Evolutionary conservation across 2,329 filamentous ascomycete species (phyloP), one percentile per base, ranked within the genome.

Genomic region (Thermomyces lanuginosus): DNA sequence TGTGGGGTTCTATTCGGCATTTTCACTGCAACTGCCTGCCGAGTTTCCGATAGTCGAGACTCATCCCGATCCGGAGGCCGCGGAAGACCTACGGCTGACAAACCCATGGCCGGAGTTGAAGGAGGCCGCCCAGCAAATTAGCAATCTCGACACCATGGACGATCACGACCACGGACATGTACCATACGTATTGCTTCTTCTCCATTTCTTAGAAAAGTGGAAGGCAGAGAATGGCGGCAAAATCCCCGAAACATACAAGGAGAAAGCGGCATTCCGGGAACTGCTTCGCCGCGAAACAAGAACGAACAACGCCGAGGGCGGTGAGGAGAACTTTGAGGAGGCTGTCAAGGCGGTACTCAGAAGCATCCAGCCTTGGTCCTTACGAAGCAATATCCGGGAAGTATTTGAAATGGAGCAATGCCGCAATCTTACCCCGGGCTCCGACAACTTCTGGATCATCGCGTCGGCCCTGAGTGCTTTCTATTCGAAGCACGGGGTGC

Each of bases 251-350:
- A 75, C 63, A 2, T 93, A 91, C 55, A 72, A 76, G 36, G 82
- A 95, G 36, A 98, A 98, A 60, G 74, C 64, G 5, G 73, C 73
- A 8, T 95, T 98, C 48, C 67, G 79, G 30, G 67, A 73, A 15
- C 54, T 75, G 8, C 70, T 98, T 1, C 61, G 71, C 7, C 61
- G 63, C 4, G 71, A 67, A 2, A 69, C 76, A 40, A 70, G 83
- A 40, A 78, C 61, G 26, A 60, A 76, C 39, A 91, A 72, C 31
- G 52, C 81, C 0, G 83, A 92, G 49, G 84, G 83, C 23, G 80
- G 78, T 30, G 89, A 98, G 47, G 89, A 98, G 57, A 98, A 98
- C 51, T 98, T 83, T 45, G 82, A 93, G 34, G 89, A 98, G 53
- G 91, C 89, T 3, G 72, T 75, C 23, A 73, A 72, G 8, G 82